Evolutionary conservation across 2,329 filamentous ascomycete genomes (phyloP), one percentile per base, ranked within the genome.

Genomic region (Hymenoscyphus linearis): DNA sequence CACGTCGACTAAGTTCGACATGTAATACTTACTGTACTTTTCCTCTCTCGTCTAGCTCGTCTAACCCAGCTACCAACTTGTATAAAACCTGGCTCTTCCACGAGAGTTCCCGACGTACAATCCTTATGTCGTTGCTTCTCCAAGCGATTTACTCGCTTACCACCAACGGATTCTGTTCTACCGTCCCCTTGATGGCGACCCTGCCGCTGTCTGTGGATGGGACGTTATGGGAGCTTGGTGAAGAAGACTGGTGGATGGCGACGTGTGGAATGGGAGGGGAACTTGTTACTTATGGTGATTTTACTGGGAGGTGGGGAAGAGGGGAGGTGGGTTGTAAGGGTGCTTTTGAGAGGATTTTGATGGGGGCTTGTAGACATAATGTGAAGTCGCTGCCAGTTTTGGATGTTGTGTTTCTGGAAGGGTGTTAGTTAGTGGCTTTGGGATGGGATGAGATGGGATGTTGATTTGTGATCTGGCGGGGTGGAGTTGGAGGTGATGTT

Each of bases 91-190:
- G 74, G 73, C 61, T 75, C 6, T 47, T 75, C n/a, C 59, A 68
- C 9, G 74, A 75, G 62, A 73, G 71, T 50, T 68, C 72, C 25
- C 64, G 74, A 18, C 69, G 74, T 1, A 69, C 70, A 1, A 50
- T 66, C 5, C 64, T 68, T 55, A 60, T 66, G 14, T 65, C 66
- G 12, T 47, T 66, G 13, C 16, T 71, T 4, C 12, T 71, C 3
- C 57, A 63, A 27, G 59, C 61, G n/a, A 16, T 67, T 6, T 67
- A 64, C 37, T 35, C 53, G 9, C 50, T 37, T 4, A 36, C 60
- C 9, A 62, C 64, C 53, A 44, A 63, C 55, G 66, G 68, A 4
- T 59, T 58, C 40, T 62, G 62, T n/a, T 56, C 62, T 1, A 35
- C 50, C 1, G 55, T 65, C 1, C 62, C 65, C 12, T 53, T 64